A percentile compares a stretch with the other conserved stretches of the same genome.
Evolutionary conservation across 768 basidiomycete genomes (phyloP).

Genomic region (Hortiboletus campestris): DNA sequence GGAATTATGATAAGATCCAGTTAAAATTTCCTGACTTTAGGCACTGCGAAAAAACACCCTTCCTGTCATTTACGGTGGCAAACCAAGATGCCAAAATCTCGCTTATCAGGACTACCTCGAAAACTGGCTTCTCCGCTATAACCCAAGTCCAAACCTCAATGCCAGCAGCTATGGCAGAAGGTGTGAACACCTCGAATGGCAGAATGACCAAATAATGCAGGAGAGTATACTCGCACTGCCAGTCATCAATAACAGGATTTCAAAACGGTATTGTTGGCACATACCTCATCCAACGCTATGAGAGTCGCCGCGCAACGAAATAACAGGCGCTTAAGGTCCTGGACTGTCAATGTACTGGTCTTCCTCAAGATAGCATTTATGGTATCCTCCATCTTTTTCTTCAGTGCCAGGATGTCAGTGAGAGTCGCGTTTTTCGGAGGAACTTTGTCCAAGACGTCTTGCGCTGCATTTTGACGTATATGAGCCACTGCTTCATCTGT

Average conservation of each 20-base stretch:
- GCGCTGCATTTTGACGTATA: conserved; percentile 36
- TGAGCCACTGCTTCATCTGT: neutral
- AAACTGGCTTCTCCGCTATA: conserved; percentile 76
- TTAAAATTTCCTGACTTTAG: conserved; percentile 64
- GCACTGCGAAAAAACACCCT: conserved; percentile 78
- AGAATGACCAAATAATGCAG: conserved; percentile 83
- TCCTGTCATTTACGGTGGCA: conserved; percentile 69
- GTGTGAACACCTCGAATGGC: conserved; percentile 88
- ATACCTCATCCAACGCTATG: conserved; percentile 64
- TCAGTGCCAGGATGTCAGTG: conserved; percentile 63
- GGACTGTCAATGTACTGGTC: conserved; percentile 69
- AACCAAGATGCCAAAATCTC: conserved; percentile 90
- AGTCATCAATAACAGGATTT: conserved; percentile 1
- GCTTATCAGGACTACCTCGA: conserved; percentile 80
- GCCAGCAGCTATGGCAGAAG: conserved; percentile 79
- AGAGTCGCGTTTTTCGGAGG: conserved; percentile 59
- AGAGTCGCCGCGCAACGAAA: conserved; percentile 85
- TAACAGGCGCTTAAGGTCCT: conserved; percentile 80
- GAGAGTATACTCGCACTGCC: conserved; percentile 82
- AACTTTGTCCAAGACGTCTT: conserved; percentile 57
- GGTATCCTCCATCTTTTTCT: conserved; percentile 62
- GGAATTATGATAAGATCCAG: neutral
- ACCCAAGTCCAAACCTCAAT: conserved; percentile 98
- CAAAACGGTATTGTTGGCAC: neutral
- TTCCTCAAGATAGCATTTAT: conserved; percentile 69